phyloP scores from a whole-genome alignment of 148 eudicot genomes.

The Rhododendron molle region DNA sequence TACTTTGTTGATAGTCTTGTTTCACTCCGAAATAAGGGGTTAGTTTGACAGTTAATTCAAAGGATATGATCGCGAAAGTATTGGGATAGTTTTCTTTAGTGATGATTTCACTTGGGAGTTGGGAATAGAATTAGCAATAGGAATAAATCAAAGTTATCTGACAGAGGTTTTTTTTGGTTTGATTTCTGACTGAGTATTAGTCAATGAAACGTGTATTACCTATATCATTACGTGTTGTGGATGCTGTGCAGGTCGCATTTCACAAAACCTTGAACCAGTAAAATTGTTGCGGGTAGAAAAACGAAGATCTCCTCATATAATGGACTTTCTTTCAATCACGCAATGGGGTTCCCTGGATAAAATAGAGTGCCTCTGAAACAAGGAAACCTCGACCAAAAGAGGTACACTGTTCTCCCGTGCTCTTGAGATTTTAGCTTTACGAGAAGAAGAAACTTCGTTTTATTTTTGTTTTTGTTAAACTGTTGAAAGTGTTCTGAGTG shows the following conservation, averaged over 20 bases:
- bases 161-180: background rate
- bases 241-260: slow-evolving; percentile 53
- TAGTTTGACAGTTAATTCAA: background rate
- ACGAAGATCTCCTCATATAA: background rate
- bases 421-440: background rate
- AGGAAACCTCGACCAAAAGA: background rate
- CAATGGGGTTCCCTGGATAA: background rate
- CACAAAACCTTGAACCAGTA: slow-evolving; percentile 63
- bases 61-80: background rate
- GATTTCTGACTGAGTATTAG: background rate
- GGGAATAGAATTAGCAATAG: background rate
- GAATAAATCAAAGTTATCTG: background rate
- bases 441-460: background rate
- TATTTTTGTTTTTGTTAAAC: background rate
- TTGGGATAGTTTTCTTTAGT: background rate
- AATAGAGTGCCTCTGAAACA: background rate
- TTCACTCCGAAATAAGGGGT: background rate
- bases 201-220: background rate
- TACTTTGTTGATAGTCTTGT: background rate
- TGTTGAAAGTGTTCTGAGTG: background rate
- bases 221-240: background rate
- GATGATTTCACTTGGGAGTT: background rate
- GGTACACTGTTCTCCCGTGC: background rate
- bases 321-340: background rate
- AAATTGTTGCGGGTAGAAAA: slow-evolving; percentile 2